phyloP scores from a whole-genome alignment of 208 protist genomes.

The Crithidia acanthocephali region DNA sequence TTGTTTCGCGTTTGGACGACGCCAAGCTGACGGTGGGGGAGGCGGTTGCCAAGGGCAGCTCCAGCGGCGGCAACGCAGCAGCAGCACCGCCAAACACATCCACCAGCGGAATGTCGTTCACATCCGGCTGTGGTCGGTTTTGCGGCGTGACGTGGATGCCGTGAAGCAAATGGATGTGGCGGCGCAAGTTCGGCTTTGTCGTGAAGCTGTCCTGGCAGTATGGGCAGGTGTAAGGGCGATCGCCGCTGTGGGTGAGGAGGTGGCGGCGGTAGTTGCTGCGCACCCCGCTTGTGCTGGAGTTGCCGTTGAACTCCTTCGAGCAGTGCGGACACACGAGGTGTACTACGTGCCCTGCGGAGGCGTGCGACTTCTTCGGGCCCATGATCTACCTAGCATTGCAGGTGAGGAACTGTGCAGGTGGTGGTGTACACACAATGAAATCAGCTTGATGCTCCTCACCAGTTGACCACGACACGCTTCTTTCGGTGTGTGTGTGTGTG shows the following conservation, averaged over 20 bases:
- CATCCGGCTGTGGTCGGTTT: slow-evolving; percentile 2
- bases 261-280: slow-evolving; percentile 83
- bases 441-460: no score
- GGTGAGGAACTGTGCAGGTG: no score
- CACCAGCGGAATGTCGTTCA: neutral
- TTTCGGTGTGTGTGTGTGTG: no score
- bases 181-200: slow-evolving; percentile 58
- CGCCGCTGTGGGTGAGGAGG: slow-evolving; percentile 68
- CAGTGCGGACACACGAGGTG: slow-evolving; percentile 66
- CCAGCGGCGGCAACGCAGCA: slow-evolving; percentile 16
- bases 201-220: slow-evolving; percentile 69
- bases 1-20: neutral
- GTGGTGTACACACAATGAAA: no score
- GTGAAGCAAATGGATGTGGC: slow-evolving; percentile 57
- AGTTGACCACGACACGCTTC: no score
- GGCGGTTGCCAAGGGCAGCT: slow-evolving; percentile 14
- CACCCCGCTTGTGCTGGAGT: slow-evolving; percentile 58
- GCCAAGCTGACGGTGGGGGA: neutral
- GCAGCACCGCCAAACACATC: neutral
- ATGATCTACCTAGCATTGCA: neutral
- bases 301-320: slow-evolving; percentile 52
- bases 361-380: slow-evolving; percentile 10
- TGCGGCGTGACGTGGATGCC: slow-evolving; percentile 25
- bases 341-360: slow-evolving; percentile 6
- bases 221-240: slow-evolving; percentile 67